Evolutionary conservation across 2,329 filamentous ascomycete genomes (phyloP), one percentile per base, ranked within the genome.

Genomic region (Aspergillus viridinutans): DNA sequence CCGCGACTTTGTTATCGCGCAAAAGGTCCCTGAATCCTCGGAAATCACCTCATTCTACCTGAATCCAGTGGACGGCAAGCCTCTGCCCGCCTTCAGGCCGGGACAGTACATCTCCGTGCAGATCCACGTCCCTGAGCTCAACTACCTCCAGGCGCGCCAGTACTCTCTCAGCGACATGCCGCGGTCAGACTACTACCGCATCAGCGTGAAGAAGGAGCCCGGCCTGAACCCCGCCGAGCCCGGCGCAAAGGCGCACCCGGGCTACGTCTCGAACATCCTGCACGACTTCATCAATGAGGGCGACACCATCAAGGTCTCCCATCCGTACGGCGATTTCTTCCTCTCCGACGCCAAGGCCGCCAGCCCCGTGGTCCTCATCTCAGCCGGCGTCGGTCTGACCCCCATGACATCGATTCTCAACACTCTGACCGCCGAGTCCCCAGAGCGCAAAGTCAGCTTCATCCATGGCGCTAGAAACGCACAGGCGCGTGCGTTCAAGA

Each of bases 51-150:
- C 86, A 0, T 90, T 90, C 70, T 85, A 88, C 64, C 80, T 91
- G 10, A 78, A 81, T 50, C 87, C 88, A 0, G 76, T 82, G 3
- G 86, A 90, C 60, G 79, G 77, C 28, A 72, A 80, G 57, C 75
- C 76, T n/a, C 75, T 91, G 47, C 87, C 88, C 0, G 49, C 68
- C 0, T 92, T 83, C 75, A 77, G 81, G 56, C 87, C 88, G 0
- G 89, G 89, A n/a, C 88, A 91, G 73, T 92, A 90, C 67, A 80
- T 90, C 56, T 87, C 85, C 0, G 74, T 90, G 38, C 81, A 81
- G 47, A 71, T 85, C 10, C 77, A 80, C 52, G 80, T 89, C 0
- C 81, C 83, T 1, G 76, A 77, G 49, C 78, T 88, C 17, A 82
- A 82, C 9, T 79, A 84, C 66, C 74, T 79, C 61, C 88, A 91